Evolutionary conservation across 129 eudicot genomes (phyloP), one percentile per base, ranked within the genome.

Genomic region (Escallonia herrerae): DNA sequence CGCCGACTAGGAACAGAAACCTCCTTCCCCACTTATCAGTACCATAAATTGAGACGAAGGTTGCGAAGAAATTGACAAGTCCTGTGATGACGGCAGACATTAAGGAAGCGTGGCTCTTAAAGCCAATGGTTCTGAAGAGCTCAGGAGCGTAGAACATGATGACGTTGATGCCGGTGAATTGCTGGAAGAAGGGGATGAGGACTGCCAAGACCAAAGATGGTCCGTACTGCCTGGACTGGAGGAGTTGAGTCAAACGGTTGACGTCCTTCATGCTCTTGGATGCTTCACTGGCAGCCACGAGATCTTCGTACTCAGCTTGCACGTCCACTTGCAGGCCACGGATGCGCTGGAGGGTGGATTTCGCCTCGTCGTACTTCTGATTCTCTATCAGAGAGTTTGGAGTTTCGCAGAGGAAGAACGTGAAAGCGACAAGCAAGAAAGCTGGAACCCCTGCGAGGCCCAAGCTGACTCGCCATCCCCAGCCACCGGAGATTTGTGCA

Each of bases 101-200:
- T 2, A 84, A 80, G 0, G 90, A 81, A 3, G 84, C 86, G 1
- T 75, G 58, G 11, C 57, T 71, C 1, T 79, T 79, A 15, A 84
- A 84, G 3, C 90, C 90, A 60, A 80, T 84, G 0, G 86, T 84
- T 51, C 75, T 77, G 51, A 84, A 84, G 74, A 80, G 58, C 40
- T 80, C 90, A 2, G 90, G 90, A 0, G 90, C 85, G 3, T 84
- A 84, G 38, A 84, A 84, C 85, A 77, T 80, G 69, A 84, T 71
- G 58, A 84, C 86, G 5, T 84, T 84, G 76, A 84, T 84, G 9
- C 90, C 90, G 0, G 90, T 84, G 6, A 81, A 60, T n/a, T 84
- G 91, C 43, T 84, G 91, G 61, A 84, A 84, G 46, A 81, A 72
- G 0, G 91, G 91, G 15, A 84, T 78, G 0, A 13, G 43, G 1